phyloP scores from a whole-genome alignment of 1,139 yeast genomes.

The Saccharomycopsis hybrid region DNA sequence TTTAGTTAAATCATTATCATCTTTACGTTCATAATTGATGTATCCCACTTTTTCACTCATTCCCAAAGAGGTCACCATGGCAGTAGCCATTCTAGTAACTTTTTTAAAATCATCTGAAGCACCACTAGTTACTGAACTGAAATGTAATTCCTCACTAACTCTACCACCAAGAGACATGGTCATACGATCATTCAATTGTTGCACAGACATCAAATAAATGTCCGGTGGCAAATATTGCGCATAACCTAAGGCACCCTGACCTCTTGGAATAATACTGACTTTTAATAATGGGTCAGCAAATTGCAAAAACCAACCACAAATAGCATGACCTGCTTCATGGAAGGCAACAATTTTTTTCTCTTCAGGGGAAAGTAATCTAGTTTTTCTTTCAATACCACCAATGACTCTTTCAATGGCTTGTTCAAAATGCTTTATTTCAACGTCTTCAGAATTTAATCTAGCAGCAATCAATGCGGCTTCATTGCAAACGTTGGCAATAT shows the following conservation, averaged over 20 bases:
- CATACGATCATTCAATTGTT: slow-evolving; percentile 66
- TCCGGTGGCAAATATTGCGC: slow-evolving; percentile 81
- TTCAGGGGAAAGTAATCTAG: slow-evolving; percentile 58
- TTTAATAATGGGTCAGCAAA: slow-evolving; percentile 72
- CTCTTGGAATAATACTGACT: slow-evolving; percentile 78
- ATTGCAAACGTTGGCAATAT: slow-evolving; percentile 76
- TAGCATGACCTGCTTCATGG: slow-evolving; percentile 82
- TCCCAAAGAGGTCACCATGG: slow-evolving; percentile 70
- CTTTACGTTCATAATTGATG: slow-evolving; percentile 43
- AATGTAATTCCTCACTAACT: slow-evolving; percentile 72
- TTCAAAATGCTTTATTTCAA: slow-evolving; percentile 60
- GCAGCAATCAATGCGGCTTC: slow-evolving; percentile 84
- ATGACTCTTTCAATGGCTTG: slow-evolving; percentile 77
- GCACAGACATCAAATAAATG: slow-evolving; percentile 57
- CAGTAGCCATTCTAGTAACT: slow-evolving; percentile 70
- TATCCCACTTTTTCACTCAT: slow-evolving; percentile 69
- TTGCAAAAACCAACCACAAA: slow-evolving; percentile 71
- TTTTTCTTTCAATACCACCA: slow-evolving; percentile 73
- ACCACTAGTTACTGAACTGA: slow-evolving; percentile 73
- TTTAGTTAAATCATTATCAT: slow-evolving; percentile 54
- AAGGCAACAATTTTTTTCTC: slow-evolving; percentile 74
- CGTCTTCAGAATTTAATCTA: slow-evolving; percentile 50
- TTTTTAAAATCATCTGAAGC: slow-evolving; percentile 79
- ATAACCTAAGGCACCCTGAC: slow-evolving; percentile 79
- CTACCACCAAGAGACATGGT: slow-evolving; percentile 79